phyloP scores from a whole-genome alignment of 2,329 filamentous ascomycete species.

The Xylaria hypoxylon region DNA sequence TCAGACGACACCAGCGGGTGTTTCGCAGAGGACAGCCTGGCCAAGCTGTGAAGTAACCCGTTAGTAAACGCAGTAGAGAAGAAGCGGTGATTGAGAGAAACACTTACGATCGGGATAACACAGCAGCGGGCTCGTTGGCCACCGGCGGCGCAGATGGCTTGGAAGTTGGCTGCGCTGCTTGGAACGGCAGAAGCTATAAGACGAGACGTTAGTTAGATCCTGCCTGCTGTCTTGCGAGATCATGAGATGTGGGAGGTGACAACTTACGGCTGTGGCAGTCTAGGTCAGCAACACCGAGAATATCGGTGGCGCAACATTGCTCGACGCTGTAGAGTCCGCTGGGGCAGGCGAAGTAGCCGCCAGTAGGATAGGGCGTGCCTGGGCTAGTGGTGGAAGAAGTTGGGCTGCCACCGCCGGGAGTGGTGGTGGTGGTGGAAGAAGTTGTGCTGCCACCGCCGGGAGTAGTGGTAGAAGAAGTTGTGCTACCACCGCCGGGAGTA shows the following conservation, averaged over 20 bases:
- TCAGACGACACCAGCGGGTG: conserved; percentile 1
- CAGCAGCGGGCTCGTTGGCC: conserved; percentile 65
- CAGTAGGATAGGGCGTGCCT: not conserved
- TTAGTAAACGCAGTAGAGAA: not conserved
- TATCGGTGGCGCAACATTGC: conserved; percentile 71
- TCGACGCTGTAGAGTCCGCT: conserved; percentile 57
- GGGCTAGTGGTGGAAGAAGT: conserved; percentile 9
- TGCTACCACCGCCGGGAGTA: conserved; percentile 2
- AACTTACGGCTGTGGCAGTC: conserved; percentile 62
- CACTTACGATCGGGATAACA: conserved; percentile 57
- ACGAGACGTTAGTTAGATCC: not conserved
- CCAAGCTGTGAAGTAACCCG: conserved; percentile 2
- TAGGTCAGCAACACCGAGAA: conserved; percentile 57
- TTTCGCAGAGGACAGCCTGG: conserved; percentile 20
- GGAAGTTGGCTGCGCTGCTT: conserved; percentile 56
- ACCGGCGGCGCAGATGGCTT: conserved; percentile 54
- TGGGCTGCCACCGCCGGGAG: not conserved
- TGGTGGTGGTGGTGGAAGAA: conserved; percentile 7
- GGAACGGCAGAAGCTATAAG: conserved; percentile 53
- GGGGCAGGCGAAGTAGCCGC: conserved; percentile 55
- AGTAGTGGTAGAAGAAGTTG: not conserved
- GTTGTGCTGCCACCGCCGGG: conserved; percentile 13
- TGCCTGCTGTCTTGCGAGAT: not conserved
- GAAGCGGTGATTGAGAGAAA: not conserved
- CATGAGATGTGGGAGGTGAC: too few relatives aligned